Conservation (phyloP, 345 rosid species). For the Acer saccharum region DNA sequence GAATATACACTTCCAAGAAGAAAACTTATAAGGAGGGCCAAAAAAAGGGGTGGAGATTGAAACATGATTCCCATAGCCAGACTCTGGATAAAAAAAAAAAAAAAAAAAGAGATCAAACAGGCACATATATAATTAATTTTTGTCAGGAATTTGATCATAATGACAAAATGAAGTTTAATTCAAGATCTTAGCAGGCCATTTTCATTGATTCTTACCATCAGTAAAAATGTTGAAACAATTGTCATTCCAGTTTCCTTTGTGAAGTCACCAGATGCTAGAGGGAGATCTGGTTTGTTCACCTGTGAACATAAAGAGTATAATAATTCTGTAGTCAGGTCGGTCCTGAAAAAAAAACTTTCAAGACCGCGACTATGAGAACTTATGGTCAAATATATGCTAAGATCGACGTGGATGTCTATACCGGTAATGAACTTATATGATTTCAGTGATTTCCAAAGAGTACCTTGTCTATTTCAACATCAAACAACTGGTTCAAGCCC, state of each 20-base stretch:
- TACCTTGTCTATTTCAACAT: constrained; percentile 44
- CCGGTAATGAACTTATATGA: no score
- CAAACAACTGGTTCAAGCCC: constrained; percentile 37
- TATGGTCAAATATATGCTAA: no score
- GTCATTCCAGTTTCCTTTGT: constrained; percentile 29
- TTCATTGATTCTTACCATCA: constrained; percentile 19
- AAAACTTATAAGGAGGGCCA: constrained; percentile 28
- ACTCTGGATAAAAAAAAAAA: constrained; percentile 25
- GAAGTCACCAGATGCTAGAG: constrained; percentile 38
- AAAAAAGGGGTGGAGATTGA: constrained; percentile 32
- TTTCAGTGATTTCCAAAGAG: no score
- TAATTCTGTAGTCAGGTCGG: no score
- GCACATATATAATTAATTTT: neutral
- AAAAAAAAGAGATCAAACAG: neutral
- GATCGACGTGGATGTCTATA: no score
- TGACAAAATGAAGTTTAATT: neutral
- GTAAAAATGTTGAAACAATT: constrained; percentile 25
- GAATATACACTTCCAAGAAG: constrained; percentile 39
- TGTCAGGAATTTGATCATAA: no score
- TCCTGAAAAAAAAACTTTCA: no score
- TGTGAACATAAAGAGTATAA: neutral
- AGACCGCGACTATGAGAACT: no score
- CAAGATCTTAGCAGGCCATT: neutral
- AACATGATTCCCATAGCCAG: constrained; percentile 29
- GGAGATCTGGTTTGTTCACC: constrained; percentile 43